Percentiles rank a stretch among this genome's conserved stretches.
phyloP scores from a whole-genome alignment of 108 stramenopile genomes.

The Nitzschia inconspicua region DNA sequence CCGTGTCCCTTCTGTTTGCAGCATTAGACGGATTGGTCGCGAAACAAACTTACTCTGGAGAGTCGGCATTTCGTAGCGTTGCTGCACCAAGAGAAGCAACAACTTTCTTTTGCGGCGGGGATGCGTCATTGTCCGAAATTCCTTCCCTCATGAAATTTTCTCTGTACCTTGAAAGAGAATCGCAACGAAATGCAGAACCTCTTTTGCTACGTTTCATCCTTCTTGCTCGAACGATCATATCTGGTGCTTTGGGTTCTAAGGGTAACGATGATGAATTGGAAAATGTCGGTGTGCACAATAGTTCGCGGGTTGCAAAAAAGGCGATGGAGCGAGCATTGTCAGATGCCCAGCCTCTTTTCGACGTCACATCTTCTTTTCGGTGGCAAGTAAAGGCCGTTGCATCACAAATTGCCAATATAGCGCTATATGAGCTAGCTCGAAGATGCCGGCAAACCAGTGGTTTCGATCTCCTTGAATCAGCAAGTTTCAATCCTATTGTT shows the following conservation, averaged over 20 bases:
- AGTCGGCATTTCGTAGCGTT: conserved; percentile 13
- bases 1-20: conserved; percentile 27
- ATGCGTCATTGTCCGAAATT: background rate
- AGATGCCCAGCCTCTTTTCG: conserved; percentile 34
- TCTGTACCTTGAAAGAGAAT: conserved; percentile 9
- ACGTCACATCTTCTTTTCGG: conserved; percentile 35
- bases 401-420: conserved; percentile 35
- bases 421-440: conserved; percentile 34
- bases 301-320: conserved; percentile 26
- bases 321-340: conserved; percentile 25
- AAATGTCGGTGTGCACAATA: conserved; percentile 16
- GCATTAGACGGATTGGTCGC: conserved; percentile 18
- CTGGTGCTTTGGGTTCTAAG: conserved; percentile 22
- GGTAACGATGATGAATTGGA: conserved; percentile 15
- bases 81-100: conserved; percentile 26
- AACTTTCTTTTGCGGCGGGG: background rate
- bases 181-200: background rate
- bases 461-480: conserved; percentile 15
- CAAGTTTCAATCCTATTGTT: conserved; percentile 45
- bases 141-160: conserved; percentile 10
- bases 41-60: conserved; percentile 11
- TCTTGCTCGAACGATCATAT: conserved; percentile 39
- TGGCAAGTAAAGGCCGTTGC: conserved; percentile 67
- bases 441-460: conserved; percentile 6
- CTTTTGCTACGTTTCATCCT: conserved; percentile 55